Conservation (phyloP, 148 eudicot species). For the Tetragonia tetragonoides region DNA sequence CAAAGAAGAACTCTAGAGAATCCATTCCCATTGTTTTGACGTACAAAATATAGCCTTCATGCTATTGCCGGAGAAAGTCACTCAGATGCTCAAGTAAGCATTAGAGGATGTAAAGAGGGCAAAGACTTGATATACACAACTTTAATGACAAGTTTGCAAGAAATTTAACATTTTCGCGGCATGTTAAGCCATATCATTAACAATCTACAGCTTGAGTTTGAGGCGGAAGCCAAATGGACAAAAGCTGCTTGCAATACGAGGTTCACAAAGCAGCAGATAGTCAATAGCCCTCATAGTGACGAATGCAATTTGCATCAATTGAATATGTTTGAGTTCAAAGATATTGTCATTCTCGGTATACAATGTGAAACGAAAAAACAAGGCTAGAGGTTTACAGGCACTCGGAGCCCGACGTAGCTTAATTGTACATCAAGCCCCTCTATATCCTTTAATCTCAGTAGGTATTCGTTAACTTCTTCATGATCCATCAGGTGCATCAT, state of each 20-base stretch:
- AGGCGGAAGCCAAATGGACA: neutral
- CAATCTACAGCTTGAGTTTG: neutral
- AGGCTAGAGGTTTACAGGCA: slow-evolving; percentile 60
- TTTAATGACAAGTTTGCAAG: no score
- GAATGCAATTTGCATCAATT: neutral
- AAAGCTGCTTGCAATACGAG: neutral
- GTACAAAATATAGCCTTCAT: no score
- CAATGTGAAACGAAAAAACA: neutral
- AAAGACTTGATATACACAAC: no score
- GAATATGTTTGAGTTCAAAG: slow-evolving; percentile 3
- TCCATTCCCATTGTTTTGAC: no score
- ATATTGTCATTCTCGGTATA: neutral
- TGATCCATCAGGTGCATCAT: slow-evolving; percentile 99
- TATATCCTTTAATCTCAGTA: slow-evolving; percentile 54
- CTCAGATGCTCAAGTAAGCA: no score
- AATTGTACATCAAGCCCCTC: slow-evolving; percentile 84
- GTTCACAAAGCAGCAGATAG: neutral
- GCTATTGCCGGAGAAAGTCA: no score
- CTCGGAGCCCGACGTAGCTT: slow-evolving; percentile 90
- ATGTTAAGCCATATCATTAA: neutral
- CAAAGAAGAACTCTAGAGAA: no score
- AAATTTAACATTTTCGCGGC: no score
- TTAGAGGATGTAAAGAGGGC: no score
- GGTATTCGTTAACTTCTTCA: slow-evolving; percentile 58
- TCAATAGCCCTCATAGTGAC: neutral